Conservation (phyloP, 306 rosid genomes). For the Cicer yamashitae region DNA sequence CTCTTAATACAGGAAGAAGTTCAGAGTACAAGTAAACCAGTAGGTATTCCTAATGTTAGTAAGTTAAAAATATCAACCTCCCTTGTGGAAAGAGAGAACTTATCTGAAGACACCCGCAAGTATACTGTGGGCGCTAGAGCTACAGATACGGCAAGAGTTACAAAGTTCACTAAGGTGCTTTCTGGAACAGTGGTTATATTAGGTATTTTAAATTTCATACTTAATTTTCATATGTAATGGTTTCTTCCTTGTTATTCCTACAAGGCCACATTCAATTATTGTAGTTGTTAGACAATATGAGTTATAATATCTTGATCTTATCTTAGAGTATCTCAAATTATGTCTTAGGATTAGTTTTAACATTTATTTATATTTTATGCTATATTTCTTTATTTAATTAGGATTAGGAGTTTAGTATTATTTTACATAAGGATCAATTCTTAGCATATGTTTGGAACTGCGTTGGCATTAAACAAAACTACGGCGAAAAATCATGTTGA, state of each 20-base stretch:
- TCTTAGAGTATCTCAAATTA: constrained; percentile 17
- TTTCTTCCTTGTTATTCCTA: constrained; percentile 26
- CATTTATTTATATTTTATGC: constrained; percentile 1
- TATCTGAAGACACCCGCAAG: constrained; percentile 60
- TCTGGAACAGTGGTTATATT: constrained; percentile 76
- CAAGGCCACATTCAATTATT: constrained; percentile 2
- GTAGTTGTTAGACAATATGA: constrained; percentile 1
- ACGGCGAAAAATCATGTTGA: no score
- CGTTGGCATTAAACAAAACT: no score
- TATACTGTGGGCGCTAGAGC: constrained; percentile 78
- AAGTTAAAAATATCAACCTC: constrained; percentile 59
- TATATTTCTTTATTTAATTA: background rate
- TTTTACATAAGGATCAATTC: background rate
- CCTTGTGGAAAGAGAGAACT: constrained; percentile 42
- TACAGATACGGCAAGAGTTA: constrained; percentile 86
- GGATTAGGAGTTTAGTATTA: background rate
- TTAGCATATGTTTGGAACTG: no score
- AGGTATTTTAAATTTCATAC: constrained; percentile 56
- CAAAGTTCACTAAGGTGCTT: constrained; percentile 81
- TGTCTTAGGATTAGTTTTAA: background rate
- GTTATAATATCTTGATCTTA: background rate
- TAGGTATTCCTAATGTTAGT: constrained; percentile 47
- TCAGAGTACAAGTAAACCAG: constrained; percentile 54
- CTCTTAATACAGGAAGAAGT: constrained; percentile 65
- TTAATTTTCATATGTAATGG: constrained; percentile 31